Conservation (phyloP, 192 early-diverging fungal species). For the Phycomyces nitens region DNA sequence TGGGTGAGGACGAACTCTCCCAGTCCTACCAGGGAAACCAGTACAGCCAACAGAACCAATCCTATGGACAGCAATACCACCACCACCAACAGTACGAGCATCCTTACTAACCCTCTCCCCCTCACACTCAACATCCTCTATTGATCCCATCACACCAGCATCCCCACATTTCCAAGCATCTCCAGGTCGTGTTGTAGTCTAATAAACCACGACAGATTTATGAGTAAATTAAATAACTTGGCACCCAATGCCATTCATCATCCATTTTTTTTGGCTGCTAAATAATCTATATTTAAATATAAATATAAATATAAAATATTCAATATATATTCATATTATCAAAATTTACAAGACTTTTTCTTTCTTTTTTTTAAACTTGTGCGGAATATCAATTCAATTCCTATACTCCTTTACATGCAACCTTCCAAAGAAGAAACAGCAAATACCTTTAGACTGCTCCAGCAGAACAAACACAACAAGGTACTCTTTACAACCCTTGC, state of each 20-base stretch:
- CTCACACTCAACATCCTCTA: too few species aligned
- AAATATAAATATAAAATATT: slow-evolving; percentile 2
- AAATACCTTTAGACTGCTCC: slow-evolving; percentile 49
- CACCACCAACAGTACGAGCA: slow-evolving; percentile 1
- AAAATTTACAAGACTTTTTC: too few species aligned
- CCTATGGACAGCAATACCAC: slow-evolving; percentile 13
- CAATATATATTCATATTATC: background rate
- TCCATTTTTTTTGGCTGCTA: too few species aligned
- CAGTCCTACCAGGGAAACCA: background rate
- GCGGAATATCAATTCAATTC: background rate
- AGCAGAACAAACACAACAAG: slow-evolving; percentile 49
- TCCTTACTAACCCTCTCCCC: slow-evolving; percentile 8
- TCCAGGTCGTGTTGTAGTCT: background rate
- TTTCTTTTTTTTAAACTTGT: background rate
- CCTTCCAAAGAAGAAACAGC: slow-evolving; percentile 39
- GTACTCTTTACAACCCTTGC: too few species aligned
- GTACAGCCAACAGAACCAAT: slow-evolving; percentile 2
- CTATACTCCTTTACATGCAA: too few species aligned
- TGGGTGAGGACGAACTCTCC: slow-evolving; percentile 48
- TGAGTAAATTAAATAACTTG: too few species aligned
- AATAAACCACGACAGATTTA: too few species aligned
- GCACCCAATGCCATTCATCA: too few species aligned
- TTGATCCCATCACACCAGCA: background rate
- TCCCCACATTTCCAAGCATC: background rate
- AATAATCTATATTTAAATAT: too few species aligned